Evolutionary conservation across 805 yeast species (phyloP), one percentile per base, ranked within the genome.

Genomic region (Saturnispora bothae): DNA sequence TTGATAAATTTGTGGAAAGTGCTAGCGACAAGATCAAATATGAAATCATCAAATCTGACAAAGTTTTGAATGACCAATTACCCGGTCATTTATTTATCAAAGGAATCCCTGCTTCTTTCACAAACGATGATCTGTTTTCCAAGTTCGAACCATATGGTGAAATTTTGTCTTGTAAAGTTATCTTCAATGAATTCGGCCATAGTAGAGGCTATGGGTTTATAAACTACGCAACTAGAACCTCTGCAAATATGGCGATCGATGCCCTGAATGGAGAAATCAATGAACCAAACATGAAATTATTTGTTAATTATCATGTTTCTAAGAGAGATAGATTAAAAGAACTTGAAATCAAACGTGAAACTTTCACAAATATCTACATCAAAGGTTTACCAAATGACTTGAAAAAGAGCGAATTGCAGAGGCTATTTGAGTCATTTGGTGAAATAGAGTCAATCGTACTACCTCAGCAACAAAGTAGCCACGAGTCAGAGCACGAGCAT

Each of bases 151-250:
- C 54, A 10, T 68, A 50, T 47, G 76, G 76, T 15, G 60, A 62
- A 1, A 54, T 69, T 7, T 43, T 61, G 8, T 60, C 71, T 4
- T 61, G 73, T 43, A 72, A 72, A 44, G 57, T 73, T 13, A 66
- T 72, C 6, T 54, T 58, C 38, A 69, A 71, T 44, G 69, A 67
- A 21, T 59, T 48, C 41, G 72, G 73, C 10, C 51, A 50, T 18
- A 61, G 68, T 21, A 63, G 60, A 45, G 73, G 77, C 18, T 75
- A 68, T 53, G 92, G 89, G 7, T 82, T 82, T 57, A 70, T 83
- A 14, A 78, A 81, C 44, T 82, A 68, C 51, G 62, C 68, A 36
- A 59, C 64, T 40, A 69, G 73, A 33, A 65, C 64, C 9, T 71
- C 73, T 61, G 86, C 94, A 2, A 64, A 76, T 31, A 54, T 57